Evolutionary conservation across 345 rosid genomes (phyloP).

Genomic region (Iberis pinnata): DNA sequence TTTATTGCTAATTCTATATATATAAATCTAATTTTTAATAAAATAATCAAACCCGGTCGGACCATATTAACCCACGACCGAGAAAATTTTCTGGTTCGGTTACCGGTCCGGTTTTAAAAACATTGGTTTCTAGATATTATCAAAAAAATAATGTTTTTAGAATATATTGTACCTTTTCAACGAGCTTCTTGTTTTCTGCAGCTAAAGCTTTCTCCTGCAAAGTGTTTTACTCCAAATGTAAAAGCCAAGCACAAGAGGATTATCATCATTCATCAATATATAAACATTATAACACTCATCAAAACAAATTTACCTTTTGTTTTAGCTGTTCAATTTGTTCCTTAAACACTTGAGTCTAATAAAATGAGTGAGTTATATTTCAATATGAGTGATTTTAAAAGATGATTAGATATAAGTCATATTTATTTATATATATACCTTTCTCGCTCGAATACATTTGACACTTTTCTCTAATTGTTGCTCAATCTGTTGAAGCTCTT

Average conservation of each 20-base stretch:
- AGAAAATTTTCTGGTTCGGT: too few relatives aligned
- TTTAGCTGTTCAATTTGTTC: slow-evolving; percentile 57
- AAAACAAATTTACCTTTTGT: slow-evolving; percentile 48
- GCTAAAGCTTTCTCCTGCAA: slow-evolving; percentile 50
- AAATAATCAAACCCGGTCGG: too few relatives aligned
- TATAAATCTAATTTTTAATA: too few relatives aligned
- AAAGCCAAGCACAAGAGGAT: slow-evolving; percentile 3
- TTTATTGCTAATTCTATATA: too few relatives aligned
- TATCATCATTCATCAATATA: neutral
- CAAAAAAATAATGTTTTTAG: too few relatives aligned
- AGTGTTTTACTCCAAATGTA: too few relatives aligned
- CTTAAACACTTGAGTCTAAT: slow-evolving; percentile 60
- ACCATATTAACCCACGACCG: too few relatives aligned
- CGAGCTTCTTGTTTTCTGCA: slow-evolving; percentile 53
- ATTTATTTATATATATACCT: slow-evolving; percentile 43
- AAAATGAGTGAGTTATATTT: slow-evolving; percentile 6
- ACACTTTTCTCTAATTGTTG: slow-evolving; percentile 54
- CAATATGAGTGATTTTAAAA: neutral
- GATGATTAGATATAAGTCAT: too few relatives aligned
- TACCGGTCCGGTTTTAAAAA: too few relatives aligned
- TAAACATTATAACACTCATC: neutral
- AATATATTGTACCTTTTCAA: slow-evolving; percentile 56
- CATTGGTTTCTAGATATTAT: neutral
- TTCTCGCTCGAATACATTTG: slow-evolving; percentile 45
- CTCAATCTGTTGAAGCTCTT: slow-evolving; percentile 55